Percentiles rank a stretch among this genome's conserved stretches.
These are phyloP conservation scores for Jacaranda copaia DNA, from an alignment of 257 asterid genomes.

Conservation along the genomic window DNA sequence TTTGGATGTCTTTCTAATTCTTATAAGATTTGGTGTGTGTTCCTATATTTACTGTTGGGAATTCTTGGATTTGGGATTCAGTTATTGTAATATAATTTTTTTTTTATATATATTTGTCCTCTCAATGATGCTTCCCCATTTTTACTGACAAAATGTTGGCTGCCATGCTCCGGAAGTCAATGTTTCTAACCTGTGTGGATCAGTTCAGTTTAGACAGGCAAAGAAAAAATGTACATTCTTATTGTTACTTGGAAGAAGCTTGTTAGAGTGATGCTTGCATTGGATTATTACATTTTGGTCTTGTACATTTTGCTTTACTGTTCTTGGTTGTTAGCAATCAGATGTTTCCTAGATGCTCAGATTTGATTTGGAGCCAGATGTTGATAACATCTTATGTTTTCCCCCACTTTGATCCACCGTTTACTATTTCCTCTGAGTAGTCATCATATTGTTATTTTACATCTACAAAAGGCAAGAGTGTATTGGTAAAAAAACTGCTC, in stretches of 20 bases:
- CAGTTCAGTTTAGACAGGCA: neutral
- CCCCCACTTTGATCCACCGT: neutral
- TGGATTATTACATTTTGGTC: conserved; percentile 10
- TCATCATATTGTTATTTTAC: neutral
- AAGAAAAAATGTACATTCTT: conserved; percentile 23
- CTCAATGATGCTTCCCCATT: conserved; percentile 6
- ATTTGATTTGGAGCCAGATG: neutral
- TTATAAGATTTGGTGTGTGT: conserved; percentile 51
- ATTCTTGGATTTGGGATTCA: conserved; percentile 48
- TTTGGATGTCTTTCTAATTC: conserved; percentile 44
- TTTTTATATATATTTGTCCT: conserved; percentile 23
- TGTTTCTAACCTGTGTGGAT: conserved; percentile 18
- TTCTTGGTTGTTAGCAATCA: neutral
- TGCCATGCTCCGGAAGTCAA: conserved; percentile 2
- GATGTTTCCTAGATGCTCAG: neutral
- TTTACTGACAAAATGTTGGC: conserved; percentile 18
- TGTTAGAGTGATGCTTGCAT: neutral
- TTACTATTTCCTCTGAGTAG: neutral
- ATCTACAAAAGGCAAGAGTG: conserved; percentile 14
- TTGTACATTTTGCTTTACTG: neutral
- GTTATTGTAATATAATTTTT: conserved; percentile 59
- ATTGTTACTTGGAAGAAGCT: conserved; percentile 14
- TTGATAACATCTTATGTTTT: neutral
- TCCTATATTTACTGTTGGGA: conserved; percentile 44
- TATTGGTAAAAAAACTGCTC: too few relatives aligned